Conservation (phyloP, 208 protist genomes). For the Phytomonas sp. region DNA sequence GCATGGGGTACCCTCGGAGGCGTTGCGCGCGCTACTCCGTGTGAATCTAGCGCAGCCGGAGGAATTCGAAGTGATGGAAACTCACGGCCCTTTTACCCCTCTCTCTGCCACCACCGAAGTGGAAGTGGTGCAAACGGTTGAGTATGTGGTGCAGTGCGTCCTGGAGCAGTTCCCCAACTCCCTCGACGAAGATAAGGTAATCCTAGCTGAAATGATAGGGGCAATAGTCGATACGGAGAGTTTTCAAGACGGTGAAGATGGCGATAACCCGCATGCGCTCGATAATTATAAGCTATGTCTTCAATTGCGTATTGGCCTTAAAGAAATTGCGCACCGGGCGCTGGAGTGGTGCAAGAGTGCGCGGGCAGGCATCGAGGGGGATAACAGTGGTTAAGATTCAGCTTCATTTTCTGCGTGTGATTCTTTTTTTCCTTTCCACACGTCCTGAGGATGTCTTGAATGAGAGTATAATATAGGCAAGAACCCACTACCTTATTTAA, state of each 20-base stretch:
- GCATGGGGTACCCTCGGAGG: constrained; percentile 42
- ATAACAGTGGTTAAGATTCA: background rate
- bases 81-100: constrained; percentile 36
- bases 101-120: constrained; percentile 48
- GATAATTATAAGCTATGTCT: constrained; percentile 40
- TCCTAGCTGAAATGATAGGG: constrained; percentile 20
- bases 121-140: constrained; percentile 38
- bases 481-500: background rate
- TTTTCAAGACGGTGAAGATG: constrained; percentile 9
- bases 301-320: constrained; percentile 61
- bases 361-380: background rate
- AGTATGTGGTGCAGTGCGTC: constrained; percentile 37
- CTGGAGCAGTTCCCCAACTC: constrained; percentile 51
- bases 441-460: background rate
- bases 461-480: background rate
- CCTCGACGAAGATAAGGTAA: constrained; percentile 52
- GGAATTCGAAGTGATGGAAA: constrained; percentile 64
- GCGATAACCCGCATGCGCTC: constrained; percentile 10
- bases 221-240: background rate
- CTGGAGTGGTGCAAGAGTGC: constrained; percentile 38
- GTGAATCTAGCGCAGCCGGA: constrained; percentile 59
- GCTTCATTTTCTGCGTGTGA: background rate
- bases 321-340: constrained; percentile 48
- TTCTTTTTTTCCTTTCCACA: background rate
- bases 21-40: constrained; percentile 68